These are phyloP conservation scores for Lepidium africanum DNA, from an alignment of 345 rosid genomes.

Conservation along the genomic window DNA sequence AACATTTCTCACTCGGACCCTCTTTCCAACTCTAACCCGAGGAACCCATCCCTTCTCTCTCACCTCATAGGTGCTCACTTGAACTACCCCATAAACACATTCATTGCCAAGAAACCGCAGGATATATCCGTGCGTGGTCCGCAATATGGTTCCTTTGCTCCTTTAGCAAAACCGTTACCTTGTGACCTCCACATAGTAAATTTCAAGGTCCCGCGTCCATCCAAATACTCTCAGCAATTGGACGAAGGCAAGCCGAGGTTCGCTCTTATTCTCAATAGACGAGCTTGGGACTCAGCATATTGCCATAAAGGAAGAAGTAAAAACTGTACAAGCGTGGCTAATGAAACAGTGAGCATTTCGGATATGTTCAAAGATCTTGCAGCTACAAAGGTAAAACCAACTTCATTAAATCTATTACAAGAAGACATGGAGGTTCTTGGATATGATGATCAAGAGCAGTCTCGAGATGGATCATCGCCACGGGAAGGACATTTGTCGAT, in stretches of 20 bases:
- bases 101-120: constrained; percentile 69
- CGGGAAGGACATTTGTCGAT: constrained; percentile 58
- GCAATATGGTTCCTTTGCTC: constrained; percentile 47
- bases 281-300: constrained; percentile 70
- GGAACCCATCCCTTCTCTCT: constrained; percentile 80
- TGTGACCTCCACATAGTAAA: constrained; percentile 89
- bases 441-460: constrained; percentile 44
- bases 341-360: constrained; percentile 62
- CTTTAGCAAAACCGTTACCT: constrained; percentile 64
- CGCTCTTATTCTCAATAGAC: constrained; percentile 61
- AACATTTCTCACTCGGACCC: constrained; percentile 53
- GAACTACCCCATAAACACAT: constrained; percentile 77
- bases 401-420: constrained; percentile 86
- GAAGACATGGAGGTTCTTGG: constrained; percentile 74
- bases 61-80: constrained; percentile 63
- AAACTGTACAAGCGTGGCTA: constrained; percentile 50
- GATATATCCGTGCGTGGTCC: constrained; percentile 50
- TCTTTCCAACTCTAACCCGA: constrained; percentile 41
- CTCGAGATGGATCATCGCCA: constrained; percentile 30
- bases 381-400: constrained; percentile 53
- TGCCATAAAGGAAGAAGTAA: constrained; percentile 51
- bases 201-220: constrained; percentile 76
- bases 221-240: constrained; percentile 52
- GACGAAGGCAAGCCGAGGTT: constrained; percentile 48
- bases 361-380: constrained; percentile 67